Conservation (phyloP, 805 yeast genomes). For the Tetrapisispora iriomotensis region DNA sequence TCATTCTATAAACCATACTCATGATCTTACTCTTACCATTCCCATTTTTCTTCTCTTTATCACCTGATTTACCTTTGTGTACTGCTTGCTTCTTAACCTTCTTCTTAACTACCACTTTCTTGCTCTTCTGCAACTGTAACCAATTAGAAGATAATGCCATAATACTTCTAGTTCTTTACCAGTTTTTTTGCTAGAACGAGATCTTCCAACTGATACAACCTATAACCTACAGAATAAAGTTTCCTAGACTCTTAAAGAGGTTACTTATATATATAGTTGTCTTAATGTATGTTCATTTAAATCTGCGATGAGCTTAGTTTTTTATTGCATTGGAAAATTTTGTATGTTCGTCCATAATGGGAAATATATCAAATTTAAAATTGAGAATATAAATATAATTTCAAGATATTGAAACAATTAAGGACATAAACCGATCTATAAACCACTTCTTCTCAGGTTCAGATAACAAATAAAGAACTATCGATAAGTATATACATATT, state of each 20-base stretch:
- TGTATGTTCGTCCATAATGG: background rate
- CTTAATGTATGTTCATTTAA: background rate
- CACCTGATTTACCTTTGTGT: background rate
- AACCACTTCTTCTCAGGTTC: too few relatives aligned
- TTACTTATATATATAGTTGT: too few relatives aligned
- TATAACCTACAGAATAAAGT: too few relatives aligned
- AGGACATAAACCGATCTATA: too few relatives aligned
- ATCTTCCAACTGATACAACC: background rate
- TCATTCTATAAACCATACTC: slow-evolving; percentile 27
- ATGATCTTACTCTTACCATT: slow-evolving; percentile 16
- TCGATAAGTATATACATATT: too few relatives aligned
- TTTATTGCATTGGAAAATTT: background rate
- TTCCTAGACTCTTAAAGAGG: too few relatives aligned
- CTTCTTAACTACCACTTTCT: slow-evolving; percentile 10
- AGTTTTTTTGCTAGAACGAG: background rate
- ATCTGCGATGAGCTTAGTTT: slow-evolving; percentile 6
- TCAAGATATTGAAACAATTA: too few relatives aligned
- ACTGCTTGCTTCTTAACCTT: slow-evolving; percentile 3
- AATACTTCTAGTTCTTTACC: background rate
- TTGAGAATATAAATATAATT: background rate
- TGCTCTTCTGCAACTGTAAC: slow-evolving; percentile 21
- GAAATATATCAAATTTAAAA: background rate
- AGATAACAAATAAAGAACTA: too few relatives aligned
- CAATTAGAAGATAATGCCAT: slow-evolving; percentile 32
- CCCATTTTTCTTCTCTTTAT: slow-evolving; percentile 1